A percentile compares a stretch with the other conserved stretches of the same genome.
Conservation (phyloP, 495 filamentous ascomycete species). For the Delitschia confertaspora region DNA sequence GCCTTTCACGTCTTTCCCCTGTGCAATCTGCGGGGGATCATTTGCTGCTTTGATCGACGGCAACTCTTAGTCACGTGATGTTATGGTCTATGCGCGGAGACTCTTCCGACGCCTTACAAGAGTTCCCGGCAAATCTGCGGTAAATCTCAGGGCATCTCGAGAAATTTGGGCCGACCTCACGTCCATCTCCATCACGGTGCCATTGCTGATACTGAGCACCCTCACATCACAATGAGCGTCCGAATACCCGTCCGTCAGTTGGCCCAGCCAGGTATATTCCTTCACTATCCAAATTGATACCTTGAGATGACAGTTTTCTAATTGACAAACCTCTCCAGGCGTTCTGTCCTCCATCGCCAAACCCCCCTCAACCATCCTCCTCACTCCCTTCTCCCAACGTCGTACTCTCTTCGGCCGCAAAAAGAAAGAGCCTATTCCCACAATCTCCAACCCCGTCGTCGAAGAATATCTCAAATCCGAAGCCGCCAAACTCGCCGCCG, state of each 20-base stretch:
- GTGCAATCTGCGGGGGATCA: too few relatives aligned
- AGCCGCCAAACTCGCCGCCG: neutral
- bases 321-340: conserved; percentile 4
- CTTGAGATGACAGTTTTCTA: too few relatives aligned
- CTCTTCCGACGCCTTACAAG: too few relatives aligned
- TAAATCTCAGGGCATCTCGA: too few relatives aligned
- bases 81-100: too few relatives aligned
- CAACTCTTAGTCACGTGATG: too few relatives aligned
- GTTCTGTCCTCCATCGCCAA: too few relatives aligned
- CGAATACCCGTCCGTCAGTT: conserved; percentile 21
- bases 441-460: conserved; percentile 31
- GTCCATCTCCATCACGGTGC: neutral
- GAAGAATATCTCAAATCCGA: conserved; percentile 29
- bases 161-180: neutral
- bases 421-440: too few relatives aligned
- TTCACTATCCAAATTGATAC: too few relatives aligned
- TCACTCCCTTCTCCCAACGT: neutral
- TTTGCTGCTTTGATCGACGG: too few relatives aligned
- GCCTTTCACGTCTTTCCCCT: too few relatives aligned
- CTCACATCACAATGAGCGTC: conserved; percentile 19
- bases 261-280: conserved; percentile 15
- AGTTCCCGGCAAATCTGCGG: too few relatives aligned
- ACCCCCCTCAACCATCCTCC: neutral
- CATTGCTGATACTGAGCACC: conserved; percentile 12
- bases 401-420: conserved; percentile 1